Evolutionary conservation across 1,284 basidiomycete genomes (phyloP).

Genomic region (Agaricales sp.): DNA sequence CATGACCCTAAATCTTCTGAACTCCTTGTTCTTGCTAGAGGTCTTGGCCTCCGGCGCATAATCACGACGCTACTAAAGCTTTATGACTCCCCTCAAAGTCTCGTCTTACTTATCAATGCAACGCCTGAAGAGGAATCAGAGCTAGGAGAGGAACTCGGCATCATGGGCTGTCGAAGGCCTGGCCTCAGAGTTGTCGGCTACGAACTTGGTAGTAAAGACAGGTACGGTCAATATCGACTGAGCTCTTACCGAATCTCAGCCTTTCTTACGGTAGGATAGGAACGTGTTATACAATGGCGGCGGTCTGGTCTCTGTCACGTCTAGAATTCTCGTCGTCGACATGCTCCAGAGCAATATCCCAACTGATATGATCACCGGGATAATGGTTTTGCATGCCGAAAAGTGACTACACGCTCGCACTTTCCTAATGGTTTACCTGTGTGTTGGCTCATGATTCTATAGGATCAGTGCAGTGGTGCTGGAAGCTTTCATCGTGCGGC

Average conservation of each 20-base stretch:
- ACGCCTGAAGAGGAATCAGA: slow-evolving; percentile 81
- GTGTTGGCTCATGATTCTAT: background rate
- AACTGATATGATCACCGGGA: slow-evolving; percentile 77
- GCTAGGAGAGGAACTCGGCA: slow-evolving; percentile 87
- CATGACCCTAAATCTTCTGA: slow-evolving; percentile 77
- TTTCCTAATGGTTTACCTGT: no score
- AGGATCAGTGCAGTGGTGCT: slow-evolving; percentile 79
- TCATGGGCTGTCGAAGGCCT: slow-evolving; percentile 84
- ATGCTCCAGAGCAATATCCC: slow-evolving; percentile 88
- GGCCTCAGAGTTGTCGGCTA: slow-evolving; percentile 80
- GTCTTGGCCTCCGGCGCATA: slow-evolving; percentile 75
- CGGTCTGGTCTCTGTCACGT: slow-evolving; percentile 88
- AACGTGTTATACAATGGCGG: slow-evolving; percentile 78
- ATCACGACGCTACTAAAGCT: slow-evolving; percentile 85
- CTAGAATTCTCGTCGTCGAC: slow-evolving; percentile 90
- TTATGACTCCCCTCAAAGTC: slow-evolving; percentile 80
- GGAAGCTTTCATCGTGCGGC: slow-evolving; percentile 85
- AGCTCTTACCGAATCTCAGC: slow-evolving; percentile 5
- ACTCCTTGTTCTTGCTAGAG: slow-evolving; percentile 77
- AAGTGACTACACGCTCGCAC: slow-evolving; percentile 35
- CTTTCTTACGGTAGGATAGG: slow-evolving; percentile 27
- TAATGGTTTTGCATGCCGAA: slow-evolving; percentile 93
- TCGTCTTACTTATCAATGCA: slow-evolving; percentile 86
- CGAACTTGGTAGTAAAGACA: slow-evolving; percentile 74
- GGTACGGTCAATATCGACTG: slow-evolving; percentile 46